Evolutionary conservation across 2,329 filamentous ascomycete genomes (phyloP).

Genomic region (Fusarium sp.): DNA sequence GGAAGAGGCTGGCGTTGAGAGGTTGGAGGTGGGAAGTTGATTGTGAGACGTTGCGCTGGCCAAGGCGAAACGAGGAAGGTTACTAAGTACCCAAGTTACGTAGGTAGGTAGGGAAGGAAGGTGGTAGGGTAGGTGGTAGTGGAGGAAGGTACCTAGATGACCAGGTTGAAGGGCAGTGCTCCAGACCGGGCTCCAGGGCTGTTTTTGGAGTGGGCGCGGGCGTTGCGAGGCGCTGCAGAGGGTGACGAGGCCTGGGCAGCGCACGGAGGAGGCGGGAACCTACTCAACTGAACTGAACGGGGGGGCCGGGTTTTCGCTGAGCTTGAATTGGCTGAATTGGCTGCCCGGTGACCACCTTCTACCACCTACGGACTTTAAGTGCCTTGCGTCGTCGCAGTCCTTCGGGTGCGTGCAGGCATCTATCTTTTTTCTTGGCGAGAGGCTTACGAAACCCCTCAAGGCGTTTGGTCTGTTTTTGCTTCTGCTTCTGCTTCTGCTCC

Average conservation of each 20-base stretch:
- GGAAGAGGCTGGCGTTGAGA: constrained; percentile 38
- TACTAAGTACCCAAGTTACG: constrained; percentile 8
- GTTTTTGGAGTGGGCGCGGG: constrained; percentile 14
- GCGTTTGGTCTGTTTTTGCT: not conserved
- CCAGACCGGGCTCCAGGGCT: not conserved
- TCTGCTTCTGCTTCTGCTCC: constrained; percentile 1
- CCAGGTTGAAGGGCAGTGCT: constrained; percentile 31
- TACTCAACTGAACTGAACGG: constrained; percentile 4
- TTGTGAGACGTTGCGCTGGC: constrained; percentile 43
- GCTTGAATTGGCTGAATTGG: constrained; percentile 11
- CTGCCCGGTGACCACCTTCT: not conserved
- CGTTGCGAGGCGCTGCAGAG: constrained; percentile 24
- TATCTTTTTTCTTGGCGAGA: constrained; percentile 6
- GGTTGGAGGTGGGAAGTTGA: constrained; percentile 43
- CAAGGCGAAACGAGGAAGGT: constrained; percentile 43
- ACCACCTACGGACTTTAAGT: not conserved
- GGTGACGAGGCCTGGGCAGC: constrained; percentile 17
- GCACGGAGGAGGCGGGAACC: constrained; percentile 28
- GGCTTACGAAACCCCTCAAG: not conserved
- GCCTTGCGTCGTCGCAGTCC: not conserved
- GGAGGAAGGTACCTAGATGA: constrained; percentile 12
- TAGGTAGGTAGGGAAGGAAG: not conserved
- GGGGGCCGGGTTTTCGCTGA: constrained; percentile 26
- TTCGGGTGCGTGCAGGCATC: not conserved
- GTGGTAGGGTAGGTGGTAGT: not conserved